These are phyloP conservation scores for Trichoderma sp. DNA, from an alignment of 2,329 filamentous ascomycete genomes.

Conservation along the genomic window DNA sequence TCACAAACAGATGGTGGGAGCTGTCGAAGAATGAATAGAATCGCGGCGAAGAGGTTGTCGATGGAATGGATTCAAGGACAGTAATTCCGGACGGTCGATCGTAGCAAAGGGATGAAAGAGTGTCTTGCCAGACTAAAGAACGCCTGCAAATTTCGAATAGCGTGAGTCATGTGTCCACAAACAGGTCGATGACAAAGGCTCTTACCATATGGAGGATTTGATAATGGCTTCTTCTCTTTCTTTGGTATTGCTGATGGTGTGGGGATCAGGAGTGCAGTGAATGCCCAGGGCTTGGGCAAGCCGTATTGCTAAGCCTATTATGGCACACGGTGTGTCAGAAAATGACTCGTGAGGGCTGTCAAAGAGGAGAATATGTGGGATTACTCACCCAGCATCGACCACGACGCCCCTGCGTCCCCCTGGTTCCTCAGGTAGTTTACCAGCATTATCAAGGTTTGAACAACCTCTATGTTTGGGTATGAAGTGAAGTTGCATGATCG, in stretches of 20 bases:
- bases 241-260: neutral
- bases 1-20: slow-evolving; percentile 9
- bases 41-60: neutral
- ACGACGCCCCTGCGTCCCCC: slow-evolving; percentile 16
- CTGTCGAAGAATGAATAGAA: slow-evolving; percentile 17
- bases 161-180: neutral
- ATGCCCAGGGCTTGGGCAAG: slow-evolving; percentile 13
- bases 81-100: slow-evolving; percentile 15
- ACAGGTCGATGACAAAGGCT: neutral
- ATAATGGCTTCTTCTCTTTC: slow-evolving; percentile 4
- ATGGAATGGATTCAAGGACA: slow-evolving; percentile 16
- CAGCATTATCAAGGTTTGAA: slow-evolving; percentile 8
- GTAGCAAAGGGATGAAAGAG: slow-evolving; percentile 13
- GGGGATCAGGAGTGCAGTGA: slow-evolving; percentile 8
- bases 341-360: neutral
- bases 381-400: slow-evolving; percentile 20
- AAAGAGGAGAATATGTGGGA: neutral
- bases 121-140: slow-evolving; percentile 14
- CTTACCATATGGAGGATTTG: slow-evolving; percentile 3
- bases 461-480: slow-evolving; percentile 13
- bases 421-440: slow-evolving; percentile 17
- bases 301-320: slow-evolving; percentile 14
- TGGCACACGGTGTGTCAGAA: neutral
- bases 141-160: neutral
- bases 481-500: slow-evolving; percentile 17